Conservation (phyloP, 345 rosid genomes). For the Brassica cretica region DNA sequence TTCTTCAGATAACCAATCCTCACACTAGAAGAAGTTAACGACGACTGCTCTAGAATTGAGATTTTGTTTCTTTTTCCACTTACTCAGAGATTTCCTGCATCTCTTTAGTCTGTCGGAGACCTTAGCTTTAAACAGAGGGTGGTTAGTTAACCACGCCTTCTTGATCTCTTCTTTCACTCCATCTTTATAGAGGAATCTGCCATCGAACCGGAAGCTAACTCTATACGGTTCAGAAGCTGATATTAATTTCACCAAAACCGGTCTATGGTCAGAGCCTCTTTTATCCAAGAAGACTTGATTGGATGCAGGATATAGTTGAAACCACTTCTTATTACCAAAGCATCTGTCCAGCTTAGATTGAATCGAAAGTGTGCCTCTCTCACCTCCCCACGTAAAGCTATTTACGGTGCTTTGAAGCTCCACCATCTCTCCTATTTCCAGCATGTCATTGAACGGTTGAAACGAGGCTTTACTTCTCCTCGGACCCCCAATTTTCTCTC, state of each 20-base stretch:
- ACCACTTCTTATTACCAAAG: background rate
- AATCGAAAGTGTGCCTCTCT: background rate
- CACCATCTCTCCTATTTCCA: background rate
- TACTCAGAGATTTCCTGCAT: no score
- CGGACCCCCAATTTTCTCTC: no score
- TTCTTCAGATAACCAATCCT: no score
- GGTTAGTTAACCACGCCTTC: no score
- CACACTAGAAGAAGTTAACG: no score
- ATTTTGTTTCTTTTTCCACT: no score
- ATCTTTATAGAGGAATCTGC: no score
- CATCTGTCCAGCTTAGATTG: background rate
- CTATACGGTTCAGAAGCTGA: background rate
- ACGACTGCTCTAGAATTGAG: no score
- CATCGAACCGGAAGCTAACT: background rate
- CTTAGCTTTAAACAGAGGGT: no score
- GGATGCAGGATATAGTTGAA: accelerated
- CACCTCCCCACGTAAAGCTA: background rate
- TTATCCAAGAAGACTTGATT: background rate
- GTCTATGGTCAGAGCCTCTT: background rate
- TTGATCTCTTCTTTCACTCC: no score
- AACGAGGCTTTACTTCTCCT: background rate
- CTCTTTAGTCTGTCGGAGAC: no score
- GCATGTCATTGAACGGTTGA: background rate
- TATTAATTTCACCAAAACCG: background rate
- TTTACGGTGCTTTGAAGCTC: background rate